Evolutionary conservation across 352 stramenopile species (phyloP).

Genomic region (Thalassiosira oceanica): DNA sequence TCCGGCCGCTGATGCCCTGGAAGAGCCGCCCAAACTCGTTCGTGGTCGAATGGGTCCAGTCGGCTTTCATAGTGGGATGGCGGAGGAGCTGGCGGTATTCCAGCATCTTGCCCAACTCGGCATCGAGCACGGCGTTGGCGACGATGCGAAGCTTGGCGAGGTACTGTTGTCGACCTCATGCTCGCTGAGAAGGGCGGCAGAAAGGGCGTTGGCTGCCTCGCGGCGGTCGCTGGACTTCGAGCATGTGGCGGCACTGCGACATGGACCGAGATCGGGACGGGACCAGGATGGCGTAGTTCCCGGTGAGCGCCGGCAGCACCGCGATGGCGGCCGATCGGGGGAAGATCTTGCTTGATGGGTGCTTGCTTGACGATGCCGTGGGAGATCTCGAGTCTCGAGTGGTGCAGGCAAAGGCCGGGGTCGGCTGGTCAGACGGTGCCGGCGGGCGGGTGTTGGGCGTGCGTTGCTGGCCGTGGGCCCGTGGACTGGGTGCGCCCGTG

Average conservation of each 20-base stretch:
- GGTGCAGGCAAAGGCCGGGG: too few relatives aligned
- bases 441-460: too few relatives aligned
- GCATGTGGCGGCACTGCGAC: conserved; percentile 1
- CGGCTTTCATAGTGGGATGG: conserved; percentile 3
- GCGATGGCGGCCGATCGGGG: neutral
- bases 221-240: neutral
- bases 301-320: neutral
- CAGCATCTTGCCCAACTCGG: conserved; percentile 18
- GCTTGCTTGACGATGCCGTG: neutral
- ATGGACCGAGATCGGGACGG: neutral
- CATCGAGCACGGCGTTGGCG: conserved; percentile 24
- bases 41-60: conserved; percentile 20
- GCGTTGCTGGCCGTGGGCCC: too few relatives aligned
- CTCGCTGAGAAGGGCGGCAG: neutral
- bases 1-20: conserved; percentile 20
- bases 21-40: conserved; percentile 47
- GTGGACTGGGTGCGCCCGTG: too few relatives aligned
- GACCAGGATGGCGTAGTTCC: neutral
- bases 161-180: neutral
- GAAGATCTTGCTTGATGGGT: neutral
- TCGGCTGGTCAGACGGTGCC: too few relatives aligned
- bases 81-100: conserved; percentile 23
- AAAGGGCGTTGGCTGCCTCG: neutral
- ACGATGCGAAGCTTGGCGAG: neutral
- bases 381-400: too few relatives aligned